Conservation (phyloP, 139 green algal species). For the Chlorella sp. region DNA sequence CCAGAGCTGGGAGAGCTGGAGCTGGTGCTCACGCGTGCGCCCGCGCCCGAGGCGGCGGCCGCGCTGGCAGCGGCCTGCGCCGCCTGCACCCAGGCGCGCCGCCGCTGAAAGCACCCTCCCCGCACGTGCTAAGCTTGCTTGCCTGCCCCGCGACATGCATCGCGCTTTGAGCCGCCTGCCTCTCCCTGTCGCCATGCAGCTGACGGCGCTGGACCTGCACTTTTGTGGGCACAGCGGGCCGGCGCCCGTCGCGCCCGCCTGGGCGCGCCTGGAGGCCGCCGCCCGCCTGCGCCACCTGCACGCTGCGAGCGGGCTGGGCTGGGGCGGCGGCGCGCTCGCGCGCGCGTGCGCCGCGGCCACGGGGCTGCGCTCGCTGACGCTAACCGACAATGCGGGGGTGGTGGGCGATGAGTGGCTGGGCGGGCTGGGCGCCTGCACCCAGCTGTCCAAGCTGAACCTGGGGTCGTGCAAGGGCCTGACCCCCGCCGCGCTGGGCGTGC, state of each 20-base stretch:
- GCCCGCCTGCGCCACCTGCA: constrained; percentile 17
- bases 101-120: background rate
- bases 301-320: constrained; percentile 15
- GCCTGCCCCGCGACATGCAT: no score
- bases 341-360: background rate
- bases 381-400: constrained; percentile 6
- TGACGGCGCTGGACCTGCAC: constrained; percentile 13
- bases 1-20: background rate
- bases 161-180: background rate
- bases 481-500: background rate
- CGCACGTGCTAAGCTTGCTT: background rate
- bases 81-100: constrained; percentile 2
- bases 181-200: background rate
- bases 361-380: background rate
- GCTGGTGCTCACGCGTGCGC: constrained; percentile 9
- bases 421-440: background rate
- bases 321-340: background rate
- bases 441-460: constrained; percentile 14
- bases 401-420: background rate
- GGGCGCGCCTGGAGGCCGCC: background rate
- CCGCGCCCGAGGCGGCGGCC: background rate
- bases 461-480: constrained; percentile 15
- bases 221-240: background rate
- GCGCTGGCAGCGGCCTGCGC: background rate
- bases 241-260: background rate